Evolutionary conservation across 805 yeast genomes (phyloP), one percentile per base, ranked within the genome.

Genomic region (Candida corydali): DNA sequence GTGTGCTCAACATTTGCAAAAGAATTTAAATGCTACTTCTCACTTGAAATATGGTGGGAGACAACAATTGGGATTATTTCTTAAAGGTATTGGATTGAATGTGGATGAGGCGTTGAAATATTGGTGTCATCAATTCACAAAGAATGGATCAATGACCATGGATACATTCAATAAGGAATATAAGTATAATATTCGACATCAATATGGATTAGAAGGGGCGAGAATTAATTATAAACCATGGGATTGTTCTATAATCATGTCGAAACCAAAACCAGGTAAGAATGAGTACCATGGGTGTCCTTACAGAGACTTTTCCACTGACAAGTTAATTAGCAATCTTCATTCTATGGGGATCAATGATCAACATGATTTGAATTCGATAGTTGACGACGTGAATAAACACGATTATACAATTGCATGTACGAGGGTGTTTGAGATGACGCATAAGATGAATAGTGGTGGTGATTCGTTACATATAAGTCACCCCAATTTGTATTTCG

Each of bases 271-370:
- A 44, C 88, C 95, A 0, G 63, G 69, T 31, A 69, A 73, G 32
- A 73, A 70, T 28, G 95, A 89, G 47, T 74, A 65, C 41, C 96
- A 91, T 54, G 98, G 98, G 2, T 91, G 98, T 59, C 97, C 98
- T 4, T 93, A 85, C 60, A 68, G 95, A 37, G 91, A 84, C 50
- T 65, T 84, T 50, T 69, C 75, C 9, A 54, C 75, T n/a, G 94
- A 86, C 30, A 71, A 75, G 36, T 65, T 93, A 33, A 67, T 73
- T 5, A 46, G 50, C 3, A 75, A 76, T 42, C 65, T 93, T 45
- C 61, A 65, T 27, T 73, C 67, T 15, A 74, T 86, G 78, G 91
- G 89, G 1, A 62, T 86, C 33, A 66, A 57, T 8, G 86, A 83
- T 40, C 73, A 72, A 52, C 64, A 61, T 17, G 72, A 76, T 28